Conservation (phyloP, 345 rosid species). For the Luvunga scandens region DNA sequence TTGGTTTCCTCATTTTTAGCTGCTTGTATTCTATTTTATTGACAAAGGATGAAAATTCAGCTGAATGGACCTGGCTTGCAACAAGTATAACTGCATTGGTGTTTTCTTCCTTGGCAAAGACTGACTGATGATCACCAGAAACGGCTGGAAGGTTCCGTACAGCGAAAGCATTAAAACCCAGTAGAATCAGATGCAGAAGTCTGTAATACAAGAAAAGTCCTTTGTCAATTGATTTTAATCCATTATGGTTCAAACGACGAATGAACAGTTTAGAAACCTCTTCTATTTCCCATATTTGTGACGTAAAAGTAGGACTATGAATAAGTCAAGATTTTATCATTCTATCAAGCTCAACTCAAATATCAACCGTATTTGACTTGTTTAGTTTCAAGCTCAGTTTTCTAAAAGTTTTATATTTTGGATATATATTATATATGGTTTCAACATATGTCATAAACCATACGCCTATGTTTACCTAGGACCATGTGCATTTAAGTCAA, state of each 20-base stretch:
- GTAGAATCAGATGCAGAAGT: conserved; percentile 58
- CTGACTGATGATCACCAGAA: conserved; percentile 47
- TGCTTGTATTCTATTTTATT: background rate
- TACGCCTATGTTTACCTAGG: too few relatives aligned
- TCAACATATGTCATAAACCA: too few relatives aligned
- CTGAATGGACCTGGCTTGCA: conserved; percentile 63
- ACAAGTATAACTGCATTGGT: conserved; percentile 61
- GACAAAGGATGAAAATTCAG: background rate
- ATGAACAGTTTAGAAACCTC: background rate
- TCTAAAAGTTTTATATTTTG: background rate
- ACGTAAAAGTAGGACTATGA: background rate
- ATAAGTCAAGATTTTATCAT: background rate
- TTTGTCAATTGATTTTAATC: conserved; percentile 15
- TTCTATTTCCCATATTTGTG: background rate
- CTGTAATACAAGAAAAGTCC: conserved; percentile 35
- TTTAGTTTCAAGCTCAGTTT: background rate
- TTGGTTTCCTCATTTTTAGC: too few relatives aligned
- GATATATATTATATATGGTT: too few relatives aligned
- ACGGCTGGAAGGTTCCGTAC: conserved; percentile 48
- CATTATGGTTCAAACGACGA: background rate
- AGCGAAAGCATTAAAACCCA: conserved; percentile 59
- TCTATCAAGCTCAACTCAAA: background rate
- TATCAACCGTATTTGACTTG: background rate
- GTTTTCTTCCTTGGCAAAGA: conserved; percentile 63
- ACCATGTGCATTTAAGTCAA: background rate